Base-by-base conservation (phyloP, 1,284 basidiomycete genomes). In the Agaricales sp. region DNA sequence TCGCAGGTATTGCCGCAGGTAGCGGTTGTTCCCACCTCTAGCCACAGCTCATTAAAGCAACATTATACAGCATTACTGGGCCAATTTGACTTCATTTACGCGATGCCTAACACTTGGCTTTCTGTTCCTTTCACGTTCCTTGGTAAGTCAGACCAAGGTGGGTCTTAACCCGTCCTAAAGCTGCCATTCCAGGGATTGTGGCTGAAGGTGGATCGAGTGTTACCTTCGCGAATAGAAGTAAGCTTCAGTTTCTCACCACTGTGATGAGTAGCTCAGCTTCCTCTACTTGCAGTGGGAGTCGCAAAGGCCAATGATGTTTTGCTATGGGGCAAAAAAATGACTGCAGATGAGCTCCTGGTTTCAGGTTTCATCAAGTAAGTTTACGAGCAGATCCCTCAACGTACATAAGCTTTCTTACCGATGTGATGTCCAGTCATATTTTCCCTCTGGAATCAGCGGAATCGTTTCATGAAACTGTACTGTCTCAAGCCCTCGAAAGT, bases 21-120 rank as follows among this genome's bases (percentile, higher is more conserved):
- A 54, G 41, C 59, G 54, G 21, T 3, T 24, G 21, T 23, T 11
- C 43, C 23, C 21, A 38, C 24, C 21, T 30, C 26, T 30, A n/a
- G n/a, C n/a, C n/a, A n/a, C n/a, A n/a, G n/a, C n/a, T n/a, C n/a
- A n/a, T n/a, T n/a, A n/a, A n/a, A n/a, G n/a, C n/a, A n/a, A n/a
- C n/a, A 23, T 21, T 49, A 25, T 44, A 2, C 55, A 84, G 82
- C 82, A 1, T 77, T 83, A 55, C 63, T 86, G 20, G 82, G 82
- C 1, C 74, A 83, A 52, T 84, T 84, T 55, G 82, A 87, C 58
- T 83, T 86, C 57, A 80, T 86, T 21, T 86, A 83, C 53, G 70
- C 74, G n/a, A 61, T 84, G 52, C 77, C 79, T 1, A 66, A 71
- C 50, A 71, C 65, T 1, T 86, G 80, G 78, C 60, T 86, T 11